Base-by-base conservation (phyloP, 805 yeast species). In the Pichia kluyveri region DNA sequence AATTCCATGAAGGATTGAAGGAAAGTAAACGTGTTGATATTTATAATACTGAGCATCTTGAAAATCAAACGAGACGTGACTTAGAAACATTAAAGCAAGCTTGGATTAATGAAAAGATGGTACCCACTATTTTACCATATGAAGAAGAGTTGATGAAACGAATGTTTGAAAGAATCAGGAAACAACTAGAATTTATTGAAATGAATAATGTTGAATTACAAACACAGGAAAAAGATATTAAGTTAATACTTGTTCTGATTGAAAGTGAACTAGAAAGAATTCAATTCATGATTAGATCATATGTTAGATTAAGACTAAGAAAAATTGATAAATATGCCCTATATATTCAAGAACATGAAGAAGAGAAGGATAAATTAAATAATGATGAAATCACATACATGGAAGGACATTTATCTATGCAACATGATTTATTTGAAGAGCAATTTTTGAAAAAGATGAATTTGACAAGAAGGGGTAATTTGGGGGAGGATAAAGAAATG, bases 181-280 rank as follows among this genome's bases (percentile, higher is more conserved):
- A 69, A 42, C 90, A 87, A 63, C 79, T 88, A 48, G 95, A 85
- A 54, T 74, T 76, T 47, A 80, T 91, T 38, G 91, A 85, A 56
- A 72, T 79, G 44, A 86, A 87, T 55, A 83, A 95, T 9, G 81
- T 87, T 59, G 90, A 85, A 47, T 69, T 84, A 38, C 86, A 84
- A 45, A 78, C 77, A 44, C 70, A 73, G 40, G 81, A 80, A 49
- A 71, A 68, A 45, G 86, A 83, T 52, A 80, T 82, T 64, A 90
- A 90, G 59, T 66, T 91, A 49, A 83, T 86, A 49, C 69, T 90
- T 42, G 78, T 93, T 69, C 77, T 95, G 26, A 82, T 91, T 56
- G 99, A 93, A 60, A 83, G 95, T 14, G 98, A 93, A 56, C 73
- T 93, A 26, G 98, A 93, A 57, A 69, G 99, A 48, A 77, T 88